Percentiles rank a stretch among this genome's conserved stretches.
phyloP scores from a whole-genome alignment of 805 yeast species.

The Sugiyamaella americana region DNA sequence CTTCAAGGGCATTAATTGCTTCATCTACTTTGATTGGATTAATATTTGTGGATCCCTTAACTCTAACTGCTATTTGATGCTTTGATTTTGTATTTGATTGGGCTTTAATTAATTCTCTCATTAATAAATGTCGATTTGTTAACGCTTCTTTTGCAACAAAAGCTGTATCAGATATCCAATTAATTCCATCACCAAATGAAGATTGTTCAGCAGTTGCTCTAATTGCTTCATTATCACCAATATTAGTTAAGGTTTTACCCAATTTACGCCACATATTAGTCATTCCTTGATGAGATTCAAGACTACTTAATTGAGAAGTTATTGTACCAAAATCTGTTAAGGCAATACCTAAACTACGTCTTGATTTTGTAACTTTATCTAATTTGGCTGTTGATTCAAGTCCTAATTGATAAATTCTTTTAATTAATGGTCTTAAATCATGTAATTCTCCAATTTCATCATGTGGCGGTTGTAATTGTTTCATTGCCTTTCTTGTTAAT shows the following conservation, averaged over 20 bases:
- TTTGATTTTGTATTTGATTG: slow-evolving; percentile 65
- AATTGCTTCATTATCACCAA: slow-evolving; percentile 71
- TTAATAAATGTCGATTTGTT: slow-evolving; percentile 84
- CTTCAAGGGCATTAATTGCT: slow-evolving; percentile 72
- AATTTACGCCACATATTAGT: slow-evolving; percentile 70
- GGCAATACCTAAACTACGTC: slow-evolving; percentile 47
- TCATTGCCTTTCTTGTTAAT: slow-evolving; percentile 76
- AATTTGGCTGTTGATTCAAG: slow-evolving; percentile 49
- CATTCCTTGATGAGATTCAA: slow-evolving; percentile 68
- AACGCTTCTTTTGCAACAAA: slow-evolving; percentile 86
- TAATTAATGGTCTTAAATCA: slow-evolving; percentile 79
- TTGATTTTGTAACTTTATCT: slow-evolving; percentile 45
- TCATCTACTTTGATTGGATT: slow-evolving; percentile 89
- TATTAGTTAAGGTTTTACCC: slow-evolving; percentile 57
- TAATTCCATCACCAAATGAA: slow-evolving; percentile 68
- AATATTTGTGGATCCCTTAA: slow-evolving; percentile 64
- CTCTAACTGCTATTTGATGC: slow-evolving; percentile 62
- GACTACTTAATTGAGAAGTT: slow-evolving; percentile 33
- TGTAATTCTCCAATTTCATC: slow-evolving; percentile 80
- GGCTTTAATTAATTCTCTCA: slow-evolving; percentile 81
- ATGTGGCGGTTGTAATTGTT: slow-evolving; percentile 86
- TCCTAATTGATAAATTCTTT: slow-evolving; percentile 58
- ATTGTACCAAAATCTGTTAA: slow-evolving; percentile 48
- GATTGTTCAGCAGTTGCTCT: slow-evolving; percentile 69
- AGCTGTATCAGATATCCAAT: slow-evolving; percentile 61